A percentile compares a stretch with the other conserved stretches of the same genome.
Conservation (phyloP, 768 basidiomycete genomes). For the Phylloporus sp. region DNA sequence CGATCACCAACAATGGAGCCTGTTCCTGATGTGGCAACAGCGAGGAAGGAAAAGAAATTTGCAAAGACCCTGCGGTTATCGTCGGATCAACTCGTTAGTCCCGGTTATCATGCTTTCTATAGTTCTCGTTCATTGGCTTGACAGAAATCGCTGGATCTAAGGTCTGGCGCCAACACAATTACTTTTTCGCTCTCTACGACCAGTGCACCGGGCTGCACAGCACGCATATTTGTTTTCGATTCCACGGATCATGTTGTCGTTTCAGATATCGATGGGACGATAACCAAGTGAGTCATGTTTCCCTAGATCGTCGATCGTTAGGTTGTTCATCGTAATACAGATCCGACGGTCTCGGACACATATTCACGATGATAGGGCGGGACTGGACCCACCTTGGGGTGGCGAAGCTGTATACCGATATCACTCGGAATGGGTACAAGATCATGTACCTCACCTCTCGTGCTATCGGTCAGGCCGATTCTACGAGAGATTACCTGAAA, state of each 20-base stretch:
- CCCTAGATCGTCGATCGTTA: background rate
- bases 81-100: conserved; percentile 85
- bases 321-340: conserved; percentile 35
- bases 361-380: conserved; percentile 95
- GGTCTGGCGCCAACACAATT: conserved; percentile 84
- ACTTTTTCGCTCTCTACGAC: conserved; percentile 90
- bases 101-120: background rate
- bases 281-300: conserved; percentile 76
- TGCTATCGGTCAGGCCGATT: conserved; percentile 96
- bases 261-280: conserved; percentile 98
- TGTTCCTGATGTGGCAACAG: conserved; percentile 10
- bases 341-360: conserved; percentile 93
- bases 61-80: conserved; percentile 92
- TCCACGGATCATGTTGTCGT: conserved; percentile 86
- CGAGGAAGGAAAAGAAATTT: conserved; percentile 48
- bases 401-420: conserved; percentile 96
- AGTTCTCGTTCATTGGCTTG: background rate
- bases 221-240: conserved; percentile 95
- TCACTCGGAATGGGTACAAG: conserved; percentile 93
- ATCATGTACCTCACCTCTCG: conserved; percentile 97
- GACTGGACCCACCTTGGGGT: conserved; percentile 99
- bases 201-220: conserved; percentile 79
- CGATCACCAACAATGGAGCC: conserved; percentile 28
- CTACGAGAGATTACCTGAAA: conserved; percentile 90
- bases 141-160: conserved; percentile 82